Evolutionary conservation across 1,284 basidiomycete species (phyloP).

Genomic region (Coniferiporia sulphurascens): DNA sequence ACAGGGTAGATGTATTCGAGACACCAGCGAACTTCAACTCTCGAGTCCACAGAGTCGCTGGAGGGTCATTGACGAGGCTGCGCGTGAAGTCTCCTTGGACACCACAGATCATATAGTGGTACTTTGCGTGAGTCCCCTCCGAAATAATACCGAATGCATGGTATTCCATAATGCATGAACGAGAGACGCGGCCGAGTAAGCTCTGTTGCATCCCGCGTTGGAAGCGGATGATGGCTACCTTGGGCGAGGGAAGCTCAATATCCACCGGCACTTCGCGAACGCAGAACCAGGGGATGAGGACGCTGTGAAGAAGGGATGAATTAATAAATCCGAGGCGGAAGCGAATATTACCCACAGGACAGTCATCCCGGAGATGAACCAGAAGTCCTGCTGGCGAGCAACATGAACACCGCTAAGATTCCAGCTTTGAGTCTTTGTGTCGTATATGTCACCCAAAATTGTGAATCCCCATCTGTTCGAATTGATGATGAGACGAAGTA

Average conservation of each 20-base stretch:
- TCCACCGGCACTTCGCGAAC: slow-evolving; percentile 69
- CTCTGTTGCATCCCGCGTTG: slow-evolving; percentile 63
- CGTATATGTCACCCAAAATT: slow-evolving; percentile 57
- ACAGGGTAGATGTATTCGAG: slow-evolving; percentile 70
- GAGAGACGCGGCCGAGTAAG: slow-evolving; percentile 51
- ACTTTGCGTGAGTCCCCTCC: slow-evolving; percentile 62
- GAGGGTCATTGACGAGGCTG: slow-evolving; percentile 63
- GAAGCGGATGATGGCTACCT: slow-evolving; percentile 55
- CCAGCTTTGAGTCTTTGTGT: slow-evolving; percentile 49
- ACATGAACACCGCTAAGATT: slow-evolving; percentile 48
- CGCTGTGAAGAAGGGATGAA: slow-evolving; percentile 35
- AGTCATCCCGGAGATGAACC: slow-evolving; percentile 70
- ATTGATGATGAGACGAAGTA: slow-evolving; percentile 28
- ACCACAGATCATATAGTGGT: slow-evolving; percentile 74
- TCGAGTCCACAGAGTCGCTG: slow-evolving; percentile 65
- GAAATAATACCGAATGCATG: slow-evolving; percentile 60
- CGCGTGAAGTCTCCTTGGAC: slow-evolving; percentile 76
- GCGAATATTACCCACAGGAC: slow-evolving; percentile 46
- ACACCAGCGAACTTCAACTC: slow-evolving; percentile 77
- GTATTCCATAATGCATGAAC: slow-evolving; percentile 54
- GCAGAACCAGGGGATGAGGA: slow-evolving; percentile 70
- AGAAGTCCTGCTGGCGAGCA: slow-evolving; percentile 66
- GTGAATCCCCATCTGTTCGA: slow-evolving; percentile 47
- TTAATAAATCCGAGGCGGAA: slow-evolving; percentile 6
- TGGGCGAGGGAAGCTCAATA: slow-evolving; percentile 63